Evolutionary conservation across 2,329 filamentous ascomycete species (phyloP), one percentile per base, ranked within the genome.

Genomic region (Epichloe amarillans): DNA sequence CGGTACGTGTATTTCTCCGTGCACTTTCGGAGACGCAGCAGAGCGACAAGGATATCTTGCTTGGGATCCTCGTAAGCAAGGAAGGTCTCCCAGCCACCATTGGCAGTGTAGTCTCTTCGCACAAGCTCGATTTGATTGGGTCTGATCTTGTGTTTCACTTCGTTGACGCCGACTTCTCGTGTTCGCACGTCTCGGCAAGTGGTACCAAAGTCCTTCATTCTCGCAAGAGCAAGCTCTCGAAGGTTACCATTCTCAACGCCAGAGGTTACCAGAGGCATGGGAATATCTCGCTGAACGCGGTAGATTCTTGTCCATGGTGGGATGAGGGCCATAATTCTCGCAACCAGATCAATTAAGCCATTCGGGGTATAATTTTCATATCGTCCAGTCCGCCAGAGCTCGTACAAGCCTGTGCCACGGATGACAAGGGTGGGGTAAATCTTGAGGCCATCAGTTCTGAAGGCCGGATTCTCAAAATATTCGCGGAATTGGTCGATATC

Each of bases 361-460:
- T 98, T 98, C 4, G 93, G 94, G 0, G 93, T 98, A 69, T 98
- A 98, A 66, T 98, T 98, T 69, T 96, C 93, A 70, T 97, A 98
- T 49, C 93, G 77, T 0, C 93, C 93, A 3, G 93, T 98, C 50
- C 94, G 80, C 93, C 94, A 98, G 19, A 98, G 73, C 69, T 98
- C 93, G 70, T 98, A 98, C 4, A 98, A 74, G 11, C 93, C 93
- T 0, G 93, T 98, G 1, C 93, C 93, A 57, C 93, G 84, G 60
- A 98, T 98, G 52, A 98, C 93, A 5, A 98, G 80, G 0, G 94
- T 98, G 1, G 93, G 93, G 61, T 98, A 98, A 52, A 98, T 97
- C 69, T 98, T 98, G 49, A 98, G 74, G 1, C 94, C 93, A 63
- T 98, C 93, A 1, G 94, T 98, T 53, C 93, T 80, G 72, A 98